Base-by-base conservation (phyloP, 2,329 filamentous ascomycete genomes). In the Fonsecaea nubica region DNA sequence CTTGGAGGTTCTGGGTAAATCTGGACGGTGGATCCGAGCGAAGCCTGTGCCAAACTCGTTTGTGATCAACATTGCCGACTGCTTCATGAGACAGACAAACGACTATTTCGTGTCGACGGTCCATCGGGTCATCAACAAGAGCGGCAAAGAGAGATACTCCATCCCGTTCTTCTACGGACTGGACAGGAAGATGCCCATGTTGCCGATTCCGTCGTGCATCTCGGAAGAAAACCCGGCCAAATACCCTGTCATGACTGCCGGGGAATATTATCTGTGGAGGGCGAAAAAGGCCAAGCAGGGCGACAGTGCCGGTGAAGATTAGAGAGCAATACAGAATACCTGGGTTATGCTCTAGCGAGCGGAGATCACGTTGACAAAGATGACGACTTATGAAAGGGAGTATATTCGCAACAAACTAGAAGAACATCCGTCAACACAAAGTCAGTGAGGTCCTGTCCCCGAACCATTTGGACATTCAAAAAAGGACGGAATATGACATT, bases 61-160 rank as follows among this genome's bases (percentile, higher is more conserved):
- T 42, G 80, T 83, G 0, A 76, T 83, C 59, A 83, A 83, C 57
- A 82, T 83, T 21, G 82, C 80, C 0, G 78, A 81, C 64, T 78
- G 76, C 53, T 75, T 81, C 68, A 79, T 80, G 74, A 73, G 78
- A 21, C 77, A 79, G 64, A 81, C 80, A 0, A 80, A 81, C 63
- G 79, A 80, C 36, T 71, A 76, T 18, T 81, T 79, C 70, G 77
- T 80, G 38, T 78, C 77, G 42, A 81, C 79, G 0, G 77, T 80
- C 15, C 80, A 81, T 58, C 73, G 80, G 4, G 79, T 77, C 2
- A 76, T 77, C 58, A 80, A 80, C 66, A 71, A 72, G 61, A 77
- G 74, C 63, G 77, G 77, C 10, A 59, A 63, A 0, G 78, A 80
- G 71, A 71, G 79, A 25, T 77, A 78, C 67, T 79, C 77, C 50